These are phyloP conservation scores for Staphylotrichum tortipilum DNA, from an alignment of 495 filamentous ascomycete genomes.

Conservation along the genomic window DNA sequence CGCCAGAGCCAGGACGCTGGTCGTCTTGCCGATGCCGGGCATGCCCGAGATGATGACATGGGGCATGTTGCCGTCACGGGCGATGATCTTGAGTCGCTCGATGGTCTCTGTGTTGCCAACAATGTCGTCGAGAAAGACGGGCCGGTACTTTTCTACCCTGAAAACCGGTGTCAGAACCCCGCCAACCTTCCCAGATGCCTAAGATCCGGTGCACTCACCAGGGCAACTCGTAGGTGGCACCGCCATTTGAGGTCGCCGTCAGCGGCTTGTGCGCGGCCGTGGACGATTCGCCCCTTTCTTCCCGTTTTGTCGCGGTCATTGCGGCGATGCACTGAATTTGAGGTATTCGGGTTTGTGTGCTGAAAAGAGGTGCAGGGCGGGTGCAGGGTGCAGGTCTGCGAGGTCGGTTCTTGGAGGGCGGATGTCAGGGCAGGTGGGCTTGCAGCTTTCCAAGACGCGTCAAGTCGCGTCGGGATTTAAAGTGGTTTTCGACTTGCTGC, in stretches of 20 bases:
- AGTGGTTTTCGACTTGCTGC: constrained; percentile 7
- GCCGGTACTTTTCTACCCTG: constrained; percentile 99
- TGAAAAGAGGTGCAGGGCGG: too few species aligned
- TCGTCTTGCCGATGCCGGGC: constrained; percentile 99
- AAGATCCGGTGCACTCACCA: constrained; percentile 50
- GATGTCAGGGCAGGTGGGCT: not conserved
- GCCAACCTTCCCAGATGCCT: not conserved
- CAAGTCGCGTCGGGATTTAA: constrained; percentile 17
- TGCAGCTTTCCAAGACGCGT: constrained; percentile 11
- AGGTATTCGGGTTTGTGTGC: too few species aligned
- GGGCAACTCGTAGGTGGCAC: constrained; percentile 75
- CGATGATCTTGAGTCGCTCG: constrained; percentile 96
- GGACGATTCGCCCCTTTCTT: constrained; percentile 62
- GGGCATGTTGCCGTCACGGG: constrained; percentile 98
- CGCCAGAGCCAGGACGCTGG: constrained; percentile 87
- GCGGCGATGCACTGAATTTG: not conserved
- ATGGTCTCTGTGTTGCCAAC: constrained; percentile 97
- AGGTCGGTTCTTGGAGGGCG: not conserved
- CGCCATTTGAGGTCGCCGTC: constrained; percentile 53
- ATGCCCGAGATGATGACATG: constrained; percentile 98
- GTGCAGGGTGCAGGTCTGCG: too few species aligned
- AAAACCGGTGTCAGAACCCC: constrained; percentile 4
- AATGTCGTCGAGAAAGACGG: constrained; percentile 87
- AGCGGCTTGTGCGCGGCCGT: constrained; percentile 58
- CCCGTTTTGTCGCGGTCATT: constrained; percentile 37